Evolutionary conservation across 208 protist genomes (phyloP).

Genomic region (Pavlovales sp.): DNA sequence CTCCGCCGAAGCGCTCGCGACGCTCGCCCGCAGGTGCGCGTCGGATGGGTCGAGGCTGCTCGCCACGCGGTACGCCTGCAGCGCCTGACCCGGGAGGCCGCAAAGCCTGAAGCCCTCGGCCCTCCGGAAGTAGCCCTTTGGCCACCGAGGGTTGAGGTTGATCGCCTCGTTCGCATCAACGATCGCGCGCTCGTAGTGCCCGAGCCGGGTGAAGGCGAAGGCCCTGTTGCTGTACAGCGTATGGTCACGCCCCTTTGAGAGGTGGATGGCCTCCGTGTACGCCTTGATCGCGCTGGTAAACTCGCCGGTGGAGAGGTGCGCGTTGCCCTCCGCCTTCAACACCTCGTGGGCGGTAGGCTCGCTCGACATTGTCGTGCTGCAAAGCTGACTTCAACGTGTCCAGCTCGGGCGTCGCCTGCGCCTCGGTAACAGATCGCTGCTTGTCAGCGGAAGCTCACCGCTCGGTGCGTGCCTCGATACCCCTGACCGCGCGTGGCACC

Average conservation of each 20-base stretch:
- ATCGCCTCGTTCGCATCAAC: conserved; percentile 10
- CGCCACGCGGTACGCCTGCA: neutral
- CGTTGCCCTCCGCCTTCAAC: neutral
- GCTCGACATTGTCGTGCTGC: too few relatives aligned
- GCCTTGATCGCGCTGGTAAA: neutral
- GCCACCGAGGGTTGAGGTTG: neutral
- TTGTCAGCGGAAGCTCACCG: too few relatives aligned
- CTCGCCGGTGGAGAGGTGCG: neutral
- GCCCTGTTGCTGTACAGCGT: conserved; percentile 11
- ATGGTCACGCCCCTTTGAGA: neutral
- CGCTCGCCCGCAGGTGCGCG: neutral
- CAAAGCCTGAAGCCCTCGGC: neutral
- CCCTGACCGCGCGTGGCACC: too few relatives aligned
- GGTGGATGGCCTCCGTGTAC: neutral
- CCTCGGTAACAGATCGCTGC: too few relatives aligned
- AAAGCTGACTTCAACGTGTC: too few relatives aligned
- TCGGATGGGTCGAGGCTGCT: neutral
- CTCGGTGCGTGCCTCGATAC: too few relatives aligned
- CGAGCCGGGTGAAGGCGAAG: conserved; percentile 9
- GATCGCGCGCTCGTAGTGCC: conserved; percentile 3
- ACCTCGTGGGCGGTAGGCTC: too few relatives aligned
- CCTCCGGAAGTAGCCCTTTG: conserved; percentile 20
- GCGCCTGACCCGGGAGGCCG: neutral
- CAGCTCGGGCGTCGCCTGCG: too few relatives aligned
- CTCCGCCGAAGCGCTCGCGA: too few relatives aligned